Base-by-base conservation (phyloP, 2,329 filamentous ascomycete species). In the Chrysoporthe austroafricana region DNA sequence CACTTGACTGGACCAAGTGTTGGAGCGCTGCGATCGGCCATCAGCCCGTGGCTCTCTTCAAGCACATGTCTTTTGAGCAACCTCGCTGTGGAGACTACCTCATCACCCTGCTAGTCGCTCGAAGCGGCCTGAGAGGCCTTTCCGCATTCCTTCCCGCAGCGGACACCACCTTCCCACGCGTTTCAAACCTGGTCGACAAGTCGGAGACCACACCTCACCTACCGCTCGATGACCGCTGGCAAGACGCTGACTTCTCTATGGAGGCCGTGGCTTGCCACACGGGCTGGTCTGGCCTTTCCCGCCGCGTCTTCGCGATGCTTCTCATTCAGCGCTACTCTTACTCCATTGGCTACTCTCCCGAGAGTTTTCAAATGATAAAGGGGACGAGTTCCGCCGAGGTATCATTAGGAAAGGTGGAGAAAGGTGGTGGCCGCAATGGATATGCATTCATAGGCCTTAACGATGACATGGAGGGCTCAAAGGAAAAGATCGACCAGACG, bases 1-100 rank as follows among this genome's bases (percentile, higher is more conserved):
- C 5, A 3, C 13, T 61, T 14, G 58, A 61, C 39, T 61, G 58
- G 58, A 42, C 36, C n/a, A 18, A 3, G 21, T 61, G 58, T 44
- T 61, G 58, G 58, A 16, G 32, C 42, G 36, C n/a, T 16, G 21
- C 42, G 2, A 44, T 61, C 58, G 58, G 58, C 21, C 4, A 61
- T 18, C 58, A 61, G 39, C 42, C 58, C 36, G 42, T 61, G 11
- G 13, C 4, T 4, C 58, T 61, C 39, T 61, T 61, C 58, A 61
- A 46, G 58, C 58, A 61, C 21, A 61, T 61, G 58, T 42, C 58
- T 9, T 61, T 61, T 11, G 58, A 48, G 42, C 9, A 61, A 26
- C 58, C 58, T 9, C 58, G 58, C 42, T 61, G 58, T 18, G 58
- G 58, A 34, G 58, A 61, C 39, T 61, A 61, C 39, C 58, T 61